Evolutionary conservation across 192 early-diverging fungal species (phyloP), one percentile per base, ranked within the genome.

Genomic region (Coemansia sp.): DNA sequence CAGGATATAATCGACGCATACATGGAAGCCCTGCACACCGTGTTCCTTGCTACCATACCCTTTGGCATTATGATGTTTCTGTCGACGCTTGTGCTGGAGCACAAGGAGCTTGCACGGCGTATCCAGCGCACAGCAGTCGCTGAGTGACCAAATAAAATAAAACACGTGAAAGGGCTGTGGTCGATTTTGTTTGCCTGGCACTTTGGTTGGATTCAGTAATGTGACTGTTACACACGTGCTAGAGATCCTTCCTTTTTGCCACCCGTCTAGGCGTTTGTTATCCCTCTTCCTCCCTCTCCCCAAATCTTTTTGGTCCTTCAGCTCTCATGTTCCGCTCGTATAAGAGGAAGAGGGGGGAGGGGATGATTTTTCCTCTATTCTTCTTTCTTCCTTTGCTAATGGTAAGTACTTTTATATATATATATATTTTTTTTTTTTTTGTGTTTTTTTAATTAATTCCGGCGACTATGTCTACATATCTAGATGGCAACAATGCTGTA

Each of bases 21-120:
- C 70, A 86, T 87, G 58, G 46, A 66, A 21, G 67, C 84, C 23
- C 79, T 90, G 64, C 84, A 85, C 51, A 57, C 60, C 35, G 79
- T 86, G 21, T 88, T 82, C 64, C 48, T 82, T 59, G 75, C 81
- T 37, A 72, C 86, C 57, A 85, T 85, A 16, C 85, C 86, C 0
- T 79, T 90, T 61, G 79, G 71, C 18, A 83, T 63, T 0, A 43
- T 79, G 18, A 78, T 86, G 48, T 87, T 87, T 45, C 33, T 90
- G 56, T 65, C 77, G 20, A 76, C 81, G 9, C 56, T 90, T 63
- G 72, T 71, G 12, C 72, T 90, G 12, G 64, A 81, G 52, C 86
- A 87, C 56, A 73, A 70, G 16, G 62, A 66, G 52, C 63, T 84
- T 56, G 63, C 69, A 7, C 58, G 66, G 21, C 66, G 79, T 12